A percentile compares a stretch with the other conserved stretches of the same genome.
Evolutionary conservation across 805 yeast species (phyloP).

Genomic region (Yarrowia porcina): DNA sequence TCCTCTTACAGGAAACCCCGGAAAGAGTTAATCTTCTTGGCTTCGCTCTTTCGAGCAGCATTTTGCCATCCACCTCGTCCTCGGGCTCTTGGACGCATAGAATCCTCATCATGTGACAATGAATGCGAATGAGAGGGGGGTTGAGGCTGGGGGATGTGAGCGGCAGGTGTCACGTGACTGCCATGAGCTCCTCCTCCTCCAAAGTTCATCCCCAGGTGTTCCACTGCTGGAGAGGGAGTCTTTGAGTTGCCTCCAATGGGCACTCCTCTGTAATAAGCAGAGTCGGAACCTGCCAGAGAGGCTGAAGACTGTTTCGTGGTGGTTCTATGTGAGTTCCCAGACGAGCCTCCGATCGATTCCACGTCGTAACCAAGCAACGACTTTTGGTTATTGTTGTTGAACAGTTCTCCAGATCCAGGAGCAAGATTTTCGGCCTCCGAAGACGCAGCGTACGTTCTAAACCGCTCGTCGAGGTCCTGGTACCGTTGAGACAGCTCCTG

Average conservation of each 20-base stretch:
- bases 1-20: not conserved
- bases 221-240: slow-evolving; percentile 11
- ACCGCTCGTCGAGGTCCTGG: slow-evolving; percentile 33
- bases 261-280: not conserved
- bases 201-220: slow-evolving; percentile 11
- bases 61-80: slow-evolving; percentile 19
- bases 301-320: slow-evolving; percentile 17
- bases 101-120: not conserved
- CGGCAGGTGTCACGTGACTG: not conserved
- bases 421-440: slow-evolving; percentile 12
- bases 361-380: slow-evolving; percentile 10
- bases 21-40: slow-evolving; percentile 13
- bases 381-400: slow-evolving; percentile 15
- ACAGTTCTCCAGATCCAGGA: slow-evolving; percentile 7
- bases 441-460: slow-evolving; percentile 28
- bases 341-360: slow-evolving; percentile 4
- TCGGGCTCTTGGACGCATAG: not conserved
- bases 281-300: slow-evolving; percentile 3
- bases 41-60: slow-evolving; percentile 4
- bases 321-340: slow-evolving; percentile 6
- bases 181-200: not conserved
- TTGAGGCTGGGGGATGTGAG: not conserved
- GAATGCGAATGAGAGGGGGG: not conserved
- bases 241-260: slow-evolving; percentile 7
- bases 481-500: slow-evolving; percentile 35